Conservation (phyloP, 2,329 filamentous ascomycete species). For the Monosporascus sp. region DNA sequence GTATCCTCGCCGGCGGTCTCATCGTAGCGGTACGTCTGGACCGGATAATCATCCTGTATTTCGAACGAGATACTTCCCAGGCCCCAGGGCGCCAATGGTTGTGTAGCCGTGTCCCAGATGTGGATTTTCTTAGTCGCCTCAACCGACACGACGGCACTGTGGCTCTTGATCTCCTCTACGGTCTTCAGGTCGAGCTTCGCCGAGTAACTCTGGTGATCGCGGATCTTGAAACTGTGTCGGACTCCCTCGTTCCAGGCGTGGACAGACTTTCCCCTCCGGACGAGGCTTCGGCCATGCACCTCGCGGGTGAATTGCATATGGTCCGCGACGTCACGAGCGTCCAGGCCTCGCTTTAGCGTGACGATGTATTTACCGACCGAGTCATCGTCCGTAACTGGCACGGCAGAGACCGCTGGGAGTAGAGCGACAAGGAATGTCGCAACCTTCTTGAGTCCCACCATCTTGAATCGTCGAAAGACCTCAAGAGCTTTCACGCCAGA, state of each 20-base stretch:
- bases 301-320: conserved; percentile 1
- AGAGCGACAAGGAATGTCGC: neutral
- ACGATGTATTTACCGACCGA: neutral
- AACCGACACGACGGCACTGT: neutral
- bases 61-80: neutral
- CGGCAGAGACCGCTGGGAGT: neutral
- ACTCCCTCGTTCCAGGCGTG: neutral
- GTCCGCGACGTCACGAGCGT: neutral
- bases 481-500: too few relatives aligned
- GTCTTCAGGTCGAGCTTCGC: neutral
- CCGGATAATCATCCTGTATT: neutral
- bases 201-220: conserved; percentile 1
- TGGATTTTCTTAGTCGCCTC: neutral
- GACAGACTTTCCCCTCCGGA: neutral
- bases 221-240: neutral
- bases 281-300: neutral
- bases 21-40: neutral
- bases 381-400: neutral
- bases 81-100: neutral
- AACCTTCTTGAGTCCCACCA: neutral
- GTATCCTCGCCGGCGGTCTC: neutral
- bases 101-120: neutral
- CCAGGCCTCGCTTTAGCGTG: neutral
- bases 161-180: neutral
- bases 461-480: neutral